A percentile compares a stretch with the other conserved stretches of the same genome.
phyloP scores from a whole-genome alignment of 1,284 basidiomycete species.

The Irpex rosettiformis region DNA sequence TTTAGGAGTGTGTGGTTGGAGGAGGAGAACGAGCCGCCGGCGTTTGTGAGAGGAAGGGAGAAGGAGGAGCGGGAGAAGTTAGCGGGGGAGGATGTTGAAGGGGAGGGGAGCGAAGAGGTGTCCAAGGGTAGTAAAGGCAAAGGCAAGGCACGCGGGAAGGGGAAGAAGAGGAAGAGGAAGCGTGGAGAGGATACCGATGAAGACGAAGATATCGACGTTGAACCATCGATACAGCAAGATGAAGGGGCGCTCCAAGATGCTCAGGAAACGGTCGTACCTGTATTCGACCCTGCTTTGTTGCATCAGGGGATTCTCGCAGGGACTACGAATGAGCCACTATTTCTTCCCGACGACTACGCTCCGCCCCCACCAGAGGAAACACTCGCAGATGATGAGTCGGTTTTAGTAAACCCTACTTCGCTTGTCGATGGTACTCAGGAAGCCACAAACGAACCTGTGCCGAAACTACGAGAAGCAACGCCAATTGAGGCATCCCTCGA shows the following conservation, averaged over 20 bases:
- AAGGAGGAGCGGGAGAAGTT: constrained; percentile 60
- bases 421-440: background rate
- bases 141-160: constrained; percentile 41
- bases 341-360: constrained; percentile 14
- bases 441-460: background rate
- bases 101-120: constrained; percentile 22
- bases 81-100: constrained; percentile 31
- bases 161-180: constrained; percentile 37
- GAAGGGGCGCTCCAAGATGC: constrained; percentile 13
- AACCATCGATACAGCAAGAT: constrained; percentile 13
- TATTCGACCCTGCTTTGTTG: constrained; percentile 43
- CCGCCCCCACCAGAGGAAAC: background rate
- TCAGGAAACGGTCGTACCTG: constrained; percentile 15
- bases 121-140: constrained; percentile 27
- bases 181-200: constrained; percentile 36
- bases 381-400: background rate
- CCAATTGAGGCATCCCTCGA: constrained; percentile 47
- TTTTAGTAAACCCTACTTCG: background rate
- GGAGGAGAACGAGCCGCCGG: constrained; percentile 88
- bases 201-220: constrained; percentile 36
- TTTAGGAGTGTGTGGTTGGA: constrained; percentile 92
- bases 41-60: constrained; percentile 75
- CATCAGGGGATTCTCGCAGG: constrained; percentile 44
- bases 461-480: constrained; percentile 14
- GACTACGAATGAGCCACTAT: constrained; percentile 22